Conservation (phyloP, 2,329 filamentous ascomycete genomes). For the Gremmenia infestans region DNA sequence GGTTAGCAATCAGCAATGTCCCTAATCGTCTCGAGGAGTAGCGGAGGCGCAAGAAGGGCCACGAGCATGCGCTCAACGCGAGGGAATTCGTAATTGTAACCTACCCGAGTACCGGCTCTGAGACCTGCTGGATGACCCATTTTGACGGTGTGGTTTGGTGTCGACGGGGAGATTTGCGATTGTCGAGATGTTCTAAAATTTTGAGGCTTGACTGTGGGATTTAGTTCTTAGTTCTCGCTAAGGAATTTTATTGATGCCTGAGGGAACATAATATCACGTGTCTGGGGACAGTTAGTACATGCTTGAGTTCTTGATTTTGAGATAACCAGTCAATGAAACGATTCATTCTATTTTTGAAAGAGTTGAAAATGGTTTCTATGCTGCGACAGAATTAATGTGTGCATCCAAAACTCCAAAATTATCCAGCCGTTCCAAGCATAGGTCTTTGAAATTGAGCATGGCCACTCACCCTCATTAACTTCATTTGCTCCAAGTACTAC, state of each 20-base stretch:
- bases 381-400: no score
- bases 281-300: no score
- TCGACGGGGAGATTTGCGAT: conserved; percentile 6
- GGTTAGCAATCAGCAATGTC: conserved; percentile 5
- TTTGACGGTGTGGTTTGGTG: conserved; percentile 32
- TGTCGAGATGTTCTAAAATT: conserved; percentile 14
- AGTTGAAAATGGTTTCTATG: no score
- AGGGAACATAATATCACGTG: no score
- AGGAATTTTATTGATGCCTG: background rate
- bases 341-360: no score
- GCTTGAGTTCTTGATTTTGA: no score
- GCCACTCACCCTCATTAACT: no score
- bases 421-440: no score
- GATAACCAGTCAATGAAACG: no score
- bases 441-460: no score
- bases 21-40: conserved; percentile 4
- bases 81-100: conserved; percentile 32
- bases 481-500: no score
- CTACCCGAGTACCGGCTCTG: conserved; percentile 77
- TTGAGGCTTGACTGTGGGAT: background rate
- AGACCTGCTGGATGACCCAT: conserved; percentile 74
- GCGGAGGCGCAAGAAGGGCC: background rate
- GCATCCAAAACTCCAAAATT: no score
- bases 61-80: background rate
- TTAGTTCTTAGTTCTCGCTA: conserved; percentile 1